A percentile compares a stretch with the other conserved stretches of the same genome.
Evolutionary conservation across 495 filamentous ascomycete genomes (phyloP).

Genomic region (Thermothielavioides terrestris): DNA sequence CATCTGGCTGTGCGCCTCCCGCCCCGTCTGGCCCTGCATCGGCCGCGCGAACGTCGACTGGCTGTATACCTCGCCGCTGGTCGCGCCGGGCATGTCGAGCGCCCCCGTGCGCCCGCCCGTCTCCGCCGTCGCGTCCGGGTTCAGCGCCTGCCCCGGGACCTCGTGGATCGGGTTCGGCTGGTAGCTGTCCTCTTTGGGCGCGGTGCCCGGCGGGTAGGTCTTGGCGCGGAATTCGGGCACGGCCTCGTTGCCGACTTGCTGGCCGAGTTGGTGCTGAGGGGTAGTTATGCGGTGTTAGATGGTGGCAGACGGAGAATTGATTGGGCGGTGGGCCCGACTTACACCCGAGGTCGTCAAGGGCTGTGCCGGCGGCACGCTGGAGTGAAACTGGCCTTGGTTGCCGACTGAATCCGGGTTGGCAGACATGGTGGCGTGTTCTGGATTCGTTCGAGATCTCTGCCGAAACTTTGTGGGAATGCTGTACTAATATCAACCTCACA

Average conservation of each 20-base stretch:
- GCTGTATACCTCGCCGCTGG: conserved; percentile 51
- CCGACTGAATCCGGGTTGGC: conserved; percentile 48
- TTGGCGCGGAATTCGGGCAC: conserved; percentile 55
- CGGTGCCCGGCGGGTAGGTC: conserved; percentile 54
- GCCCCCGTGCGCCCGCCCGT: conserved; percentile 21
- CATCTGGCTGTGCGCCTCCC: conserved; percentile 52
- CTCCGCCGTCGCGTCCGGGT: conserved; percentile 13
- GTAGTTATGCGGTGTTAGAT: not conserved
- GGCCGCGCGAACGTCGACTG: conserved; percentile 54
- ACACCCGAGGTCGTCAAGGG: conserved; percentile 49
- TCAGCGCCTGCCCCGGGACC: conserved; percentile 40
- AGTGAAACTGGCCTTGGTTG: conserved; percentile 50
- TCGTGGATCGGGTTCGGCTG: not conserved
- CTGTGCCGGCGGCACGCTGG: conserved; percentile 40
- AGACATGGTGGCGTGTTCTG: conserved; percentile 35
- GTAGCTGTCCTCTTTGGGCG: conserved; percentile 17
- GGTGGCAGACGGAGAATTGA: not conserved
- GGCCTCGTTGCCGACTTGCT: conserved; percentile 50
- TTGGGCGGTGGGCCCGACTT: conserved; percentile 21
- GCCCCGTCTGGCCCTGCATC: conserved; percentile 49
- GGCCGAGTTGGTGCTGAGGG: conserved; percentile 60
- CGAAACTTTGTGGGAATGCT: too few relatives aligned
- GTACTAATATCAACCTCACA: too few relatives aligned
- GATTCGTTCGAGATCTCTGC: too few relatives aligned
- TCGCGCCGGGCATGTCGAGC: conserved; percentile 54